Evolutionary conservation across 78 protist species (phyloP).

Genomic region (slime mould (Dictyostelium discoideum)): DNA sequence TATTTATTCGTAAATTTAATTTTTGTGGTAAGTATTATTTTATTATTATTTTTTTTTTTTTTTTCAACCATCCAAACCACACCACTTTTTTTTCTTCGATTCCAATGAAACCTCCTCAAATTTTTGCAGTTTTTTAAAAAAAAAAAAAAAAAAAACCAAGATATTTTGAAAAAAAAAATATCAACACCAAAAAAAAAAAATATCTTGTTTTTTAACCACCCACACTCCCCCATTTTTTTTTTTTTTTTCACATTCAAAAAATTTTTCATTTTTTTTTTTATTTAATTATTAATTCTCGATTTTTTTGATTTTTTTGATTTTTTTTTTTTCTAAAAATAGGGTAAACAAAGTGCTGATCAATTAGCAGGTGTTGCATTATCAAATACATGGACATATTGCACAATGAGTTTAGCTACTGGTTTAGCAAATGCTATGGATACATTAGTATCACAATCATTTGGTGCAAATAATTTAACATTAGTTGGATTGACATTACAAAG

Average conservation of each 20-base stretch:
- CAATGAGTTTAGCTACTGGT: conserved; percentile 37
- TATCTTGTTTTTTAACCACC: neutral
- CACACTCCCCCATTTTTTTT: no score
- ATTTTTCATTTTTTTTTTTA: neutral
- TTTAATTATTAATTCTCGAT: no score
- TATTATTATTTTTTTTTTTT: neutral
- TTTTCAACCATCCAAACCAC: neutral
- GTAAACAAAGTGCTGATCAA: conserved; percentile 14
- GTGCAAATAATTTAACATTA: conserved; percentile 45
- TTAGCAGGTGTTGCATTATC: conserved; percentile 67
- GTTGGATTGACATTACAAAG: conserved; percentile 60
- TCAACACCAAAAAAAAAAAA: neutral
- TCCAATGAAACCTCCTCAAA: neutral
- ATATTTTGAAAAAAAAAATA: neutral
- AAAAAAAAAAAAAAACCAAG: neutral
- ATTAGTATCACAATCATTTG: conserved; percentile 48
- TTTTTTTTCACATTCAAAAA: neutral
- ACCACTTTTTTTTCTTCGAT: neutral
- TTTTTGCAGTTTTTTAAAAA: neutral
- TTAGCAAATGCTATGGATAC: conserved; percentile 68
- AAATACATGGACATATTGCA: conserved; percentile 78
- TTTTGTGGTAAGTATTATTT: conserved; percentile 51
- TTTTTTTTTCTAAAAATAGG: neutral
- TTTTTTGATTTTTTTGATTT: neutral
- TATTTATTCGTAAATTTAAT: conserved; percentile 69